phyloP scores from a whole-genome alignment of 2,329 filamentous ascomycete genomes.

The Fusarium subglutinans region DNA sequence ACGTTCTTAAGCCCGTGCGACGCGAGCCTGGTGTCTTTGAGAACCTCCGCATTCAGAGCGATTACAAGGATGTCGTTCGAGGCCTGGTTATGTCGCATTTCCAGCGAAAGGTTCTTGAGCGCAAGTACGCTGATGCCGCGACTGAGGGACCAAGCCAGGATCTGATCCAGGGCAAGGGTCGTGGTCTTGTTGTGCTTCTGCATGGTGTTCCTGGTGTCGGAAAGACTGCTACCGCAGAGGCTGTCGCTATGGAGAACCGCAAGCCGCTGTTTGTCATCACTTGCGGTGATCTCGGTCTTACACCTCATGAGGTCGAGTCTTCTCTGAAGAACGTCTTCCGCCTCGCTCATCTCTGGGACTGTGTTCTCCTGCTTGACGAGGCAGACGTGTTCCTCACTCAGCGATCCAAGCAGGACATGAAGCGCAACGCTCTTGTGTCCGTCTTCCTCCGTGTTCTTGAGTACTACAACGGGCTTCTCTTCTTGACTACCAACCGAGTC shows the following conservation, averaged over 20 bases:
- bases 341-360: slow-evolving; percentile 52
- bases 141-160: slow-evolving; percentile 48
- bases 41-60: slow-evolving; percentile 51
- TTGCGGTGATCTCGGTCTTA: slow-evolving; percentile 58
- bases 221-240: slow-evolving; percentile 59
- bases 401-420: slow-evolving; percentile 45
- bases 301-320: slow-evolving; percentile 52
- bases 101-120: slow-evolving; percentile 51
- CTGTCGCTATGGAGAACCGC: slow-evolving; percentile 51
- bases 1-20: slow-evolving; percentile 48
- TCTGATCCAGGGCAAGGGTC: slow-evolving; percentile 56
- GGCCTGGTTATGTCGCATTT: slow-evolving; percentile 54
- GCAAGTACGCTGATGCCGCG: slow-evolving; percentile 43
- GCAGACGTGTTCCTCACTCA: slow-evolving; percentile 49
- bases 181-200: slow-evolving; percentile 55
- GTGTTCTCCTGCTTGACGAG: slow-evolving; percentile 51
- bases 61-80: slow-evolving; percentile 54
- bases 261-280: slow-evolving; percentile 61
- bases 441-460: slow-evolving; percentile 59
- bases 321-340: slow-evolving; percentile 55
- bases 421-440: slow-evolving; percentile 50
- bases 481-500: slow-evolving; percentile 62
- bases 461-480: slow-evolving; percentile 58
- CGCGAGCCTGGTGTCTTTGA: slow-evolving; percentile 51
- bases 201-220: slow-evolving; percentile 60